phyloP scores from a whole-genome alignment of 129 eudicot genomes.

The Centaurea solstitialis region DNA sequence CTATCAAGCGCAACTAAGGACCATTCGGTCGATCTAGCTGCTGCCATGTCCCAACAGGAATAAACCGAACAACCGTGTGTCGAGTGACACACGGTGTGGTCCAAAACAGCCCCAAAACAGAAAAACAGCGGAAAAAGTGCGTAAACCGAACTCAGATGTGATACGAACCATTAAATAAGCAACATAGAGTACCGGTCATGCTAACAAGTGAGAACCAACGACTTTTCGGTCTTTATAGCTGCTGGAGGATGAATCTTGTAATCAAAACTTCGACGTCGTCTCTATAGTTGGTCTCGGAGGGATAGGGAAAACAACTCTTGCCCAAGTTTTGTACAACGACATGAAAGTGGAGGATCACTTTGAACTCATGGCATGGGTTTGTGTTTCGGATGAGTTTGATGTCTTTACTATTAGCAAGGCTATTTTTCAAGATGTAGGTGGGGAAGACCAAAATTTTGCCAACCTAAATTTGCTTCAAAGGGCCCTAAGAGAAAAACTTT shows the following conservation, averaged over 20 bases:
- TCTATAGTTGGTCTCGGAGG: constrained; percentile 69
- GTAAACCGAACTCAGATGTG: too few species aligned
- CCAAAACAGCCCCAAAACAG: too few species aligned
- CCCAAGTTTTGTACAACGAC: constrained; percentile 35
- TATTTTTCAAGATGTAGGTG: constrained; percentile 38
- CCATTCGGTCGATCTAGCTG: too few species aligned
- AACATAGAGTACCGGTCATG: too few species aligned
- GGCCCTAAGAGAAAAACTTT: constrained; percentile 26
- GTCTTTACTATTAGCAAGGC: constrained; percentile 44
- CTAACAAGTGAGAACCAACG: too few species aligned
- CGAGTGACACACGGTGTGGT: too few species aligned
- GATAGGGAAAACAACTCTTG: constrained; percentile 73
- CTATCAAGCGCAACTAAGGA: too few species aligned
- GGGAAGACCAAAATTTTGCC: constrained; percentile 21
- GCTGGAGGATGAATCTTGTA: constrained; percentile 11
- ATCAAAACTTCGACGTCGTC: constrained; percentile 24
- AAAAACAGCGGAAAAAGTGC: too few species aligned
- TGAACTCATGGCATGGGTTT: constrained; percentile 48
- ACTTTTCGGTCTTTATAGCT: too few species aligned
- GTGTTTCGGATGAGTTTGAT: constrained; percentile 49
- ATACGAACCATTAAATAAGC: too few species aligned
- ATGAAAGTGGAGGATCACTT: constrained; percentile 33
- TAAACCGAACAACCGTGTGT: too few species aligned
- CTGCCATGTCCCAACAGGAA: too few species aligned
- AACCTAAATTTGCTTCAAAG: constrained; percentile 27